These are phyloP conservation scores for Salmacisia buchloeana DNA, from an alignment of 1,284 basidiomycete genomes.

Conservation along the genomic window DNA sequence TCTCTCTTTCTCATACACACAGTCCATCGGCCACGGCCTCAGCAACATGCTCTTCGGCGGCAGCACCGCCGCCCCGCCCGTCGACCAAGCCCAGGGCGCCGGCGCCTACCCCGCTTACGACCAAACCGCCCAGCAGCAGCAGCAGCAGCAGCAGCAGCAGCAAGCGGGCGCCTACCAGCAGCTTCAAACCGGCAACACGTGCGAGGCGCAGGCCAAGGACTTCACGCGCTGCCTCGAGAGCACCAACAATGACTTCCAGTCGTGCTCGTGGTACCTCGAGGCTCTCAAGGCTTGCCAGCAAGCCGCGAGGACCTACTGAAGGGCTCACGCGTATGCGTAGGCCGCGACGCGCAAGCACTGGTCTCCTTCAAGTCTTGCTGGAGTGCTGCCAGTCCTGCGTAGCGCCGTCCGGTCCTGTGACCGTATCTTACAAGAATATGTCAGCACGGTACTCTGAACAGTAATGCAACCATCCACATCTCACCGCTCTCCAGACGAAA, in stretches of 20 bases:
- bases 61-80: slow-evolving; percentile 47
- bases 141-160: too few relatives aligned
- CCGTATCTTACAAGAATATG: too few relatives aligned
- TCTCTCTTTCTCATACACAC: neutral
- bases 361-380: too few relatives aligned
- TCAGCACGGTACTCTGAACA: too few relatives aligned
- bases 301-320: slow-evolving; percentile 44
- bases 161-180: slow-evolving; percentile 13
- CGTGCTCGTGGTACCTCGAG: slow-evolving; percentile 59
- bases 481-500: too few relatives aligned
- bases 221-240: slow-evolving; percentile 23
- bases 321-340: too few relatives aligned
- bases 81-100: slow-evolving; percentile 51
- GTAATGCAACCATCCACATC: too few relatives aligned
- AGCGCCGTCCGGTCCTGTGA: too few relatives aligned
- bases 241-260: slow-evolving; percentile 55
- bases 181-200: slow-evolving; percentile 50
- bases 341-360: too few relatives aligned
- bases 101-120: slow-evolving; percentile 25
- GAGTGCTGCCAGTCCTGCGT: too few relatives aligned
- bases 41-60: slow-evolving; percentile 78
- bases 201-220: slow-evolving; percentile 57
- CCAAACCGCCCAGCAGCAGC: slow-evolving; percentile 19
- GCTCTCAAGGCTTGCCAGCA: slow-evolving; percentile 51
- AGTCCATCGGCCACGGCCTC: slow-evolving; percentile 70